Evolutionary conservation across 73 alveolate genomes (phyloP).

Genomic region (Paramecium pentaurelia): DNA sequence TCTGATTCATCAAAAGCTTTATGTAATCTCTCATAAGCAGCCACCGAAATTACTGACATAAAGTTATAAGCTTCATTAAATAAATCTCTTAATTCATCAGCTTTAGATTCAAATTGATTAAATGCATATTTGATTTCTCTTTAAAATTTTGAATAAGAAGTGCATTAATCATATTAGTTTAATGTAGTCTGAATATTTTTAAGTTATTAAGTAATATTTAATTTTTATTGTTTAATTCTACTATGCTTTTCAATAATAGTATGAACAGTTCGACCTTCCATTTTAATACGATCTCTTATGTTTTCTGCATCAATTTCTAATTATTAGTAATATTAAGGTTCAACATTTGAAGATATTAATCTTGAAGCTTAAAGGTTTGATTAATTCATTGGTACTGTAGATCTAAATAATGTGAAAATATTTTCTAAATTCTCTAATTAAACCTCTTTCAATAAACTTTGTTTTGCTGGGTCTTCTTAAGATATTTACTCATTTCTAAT

Average conservation of each 20-base stretch:
- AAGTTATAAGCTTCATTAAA: constrained; percentile 38
- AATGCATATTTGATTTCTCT: not conserved
- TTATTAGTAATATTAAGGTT: not conserved
- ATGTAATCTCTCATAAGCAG: not conserved
- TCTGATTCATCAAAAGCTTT: not conserved
- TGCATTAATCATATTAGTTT: not conserved
- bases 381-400: not conserved
- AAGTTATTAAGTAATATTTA: not conserved
- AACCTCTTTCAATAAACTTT: not conserved
- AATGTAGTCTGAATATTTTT: not conserved
- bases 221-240: not conserved
- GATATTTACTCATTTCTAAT: not conserved
- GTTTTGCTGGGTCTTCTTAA: not conserved
- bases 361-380: not conserved
- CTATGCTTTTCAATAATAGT: not conserved
- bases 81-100: constrained; percentile 12
- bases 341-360: not conserved
- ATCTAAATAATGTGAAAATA: not conserved
- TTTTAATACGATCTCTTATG: not conserved
- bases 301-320: constrained; percentile 1
- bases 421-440: constrained; percentile 2
- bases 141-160: not conserved
- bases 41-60: not conserved
- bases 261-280: not conserved
- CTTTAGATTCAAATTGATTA: constrained; percentile 20